A percentile compares a stretch with the other conserved stretches of the same genome.
These are phyloP conservation scores for Coemansia sp. DNA, from an alignment of 192 early-diverging fungal species.

Conservation along the genomic window DNA sequence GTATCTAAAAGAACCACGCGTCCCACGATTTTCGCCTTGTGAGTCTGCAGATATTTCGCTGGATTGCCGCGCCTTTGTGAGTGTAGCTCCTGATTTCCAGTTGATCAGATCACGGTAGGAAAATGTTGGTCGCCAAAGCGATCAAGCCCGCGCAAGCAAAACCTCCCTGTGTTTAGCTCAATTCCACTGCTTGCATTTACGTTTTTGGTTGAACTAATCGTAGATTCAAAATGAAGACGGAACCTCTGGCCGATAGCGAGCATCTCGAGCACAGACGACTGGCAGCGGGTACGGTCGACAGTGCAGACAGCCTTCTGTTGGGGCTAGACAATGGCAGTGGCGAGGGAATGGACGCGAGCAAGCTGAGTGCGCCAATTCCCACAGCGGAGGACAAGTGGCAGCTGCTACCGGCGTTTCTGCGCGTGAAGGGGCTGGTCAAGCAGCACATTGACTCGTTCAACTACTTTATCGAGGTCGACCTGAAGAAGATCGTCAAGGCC, in stretches of 20 bases:
- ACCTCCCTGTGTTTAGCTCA: not conserved
- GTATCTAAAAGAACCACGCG: no score
- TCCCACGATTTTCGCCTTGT: no score
- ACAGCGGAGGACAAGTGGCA: conserved; percentile 91
- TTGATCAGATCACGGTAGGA: not conserved
- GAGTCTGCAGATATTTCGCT: not conserved
- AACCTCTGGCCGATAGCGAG: not conserved
- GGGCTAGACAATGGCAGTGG: conserved; percentile 1
- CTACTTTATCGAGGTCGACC: conserved; percentile 93
- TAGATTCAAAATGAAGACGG: conserved; percentile 20
- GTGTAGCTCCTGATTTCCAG: not conserved
- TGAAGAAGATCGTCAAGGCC: conserved; percentile 91
- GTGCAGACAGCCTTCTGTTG: conserved; percentile 23
- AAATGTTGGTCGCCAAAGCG: not conserved
- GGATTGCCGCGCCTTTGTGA: not conserved
- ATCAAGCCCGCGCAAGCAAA: not conserved
- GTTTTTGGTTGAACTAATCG: not conserved
- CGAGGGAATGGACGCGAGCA: not conserved
- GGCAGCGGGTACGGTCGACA: conserved; percentile 1
- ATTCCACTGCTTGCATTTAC: not conserved
- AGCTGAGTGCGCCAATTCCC: conserved; percentile 45
- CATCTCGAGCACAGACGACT: conserved; percentile 26
- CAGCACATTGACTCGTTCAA: conserved; percentile 99
- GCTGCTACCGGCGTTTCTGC: conserved; percentile 93
- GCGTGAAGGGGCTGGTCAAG: conserved; percentile 96